Base-by-base conservation (phyloP, 176 grass and related monocot species). In the Avena insularis region DNA sequence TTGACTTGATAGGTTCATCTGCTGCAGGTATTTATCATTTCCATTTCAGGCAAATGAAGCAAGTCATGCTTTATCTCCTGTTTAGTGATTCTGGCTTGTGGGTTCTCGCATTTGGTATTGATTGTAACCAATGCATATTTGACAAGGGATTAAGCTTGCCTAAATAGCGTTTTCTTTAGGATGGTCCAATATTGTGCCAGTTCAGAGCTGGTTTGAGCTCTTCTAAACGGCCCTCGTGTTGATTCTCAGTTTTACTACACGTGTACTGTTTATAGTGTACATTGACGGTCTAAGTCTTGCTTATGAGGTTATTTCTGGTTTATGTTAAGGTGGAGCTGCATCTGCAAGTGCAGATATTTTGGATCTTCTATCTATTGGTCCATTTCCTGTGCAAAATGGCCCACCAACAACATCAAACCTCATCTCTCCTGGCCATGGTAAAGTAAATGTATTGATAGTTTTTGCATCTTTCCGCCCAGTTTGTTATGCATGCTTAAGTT, bases 351-450 rank as follows among this genome's bases (percentile, higher is more conserved):
- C 89, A 64, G 91, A 97, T 91, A 90, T 99, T 91, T 77, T 99
- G 80, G 97, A 99, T 91, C 97, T 99, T 86, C 69, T 97, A 48
- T 97, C 94, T 51, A 99, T 99, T 86, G 97, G 97, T 84, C 83
- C 92, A 86, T 83, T 90, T 89, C 91, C 94, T 84, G 86, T 79
- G 83, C 89, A 96, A 91, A 99, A 90, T 89, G 92, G 89, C 59
- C 54, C 31, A n/a, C 50, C 89, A 63, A 59, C 79, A 72, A 33
- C 84, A 81, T 86, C 87, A 83, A 87, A 77, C 48, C 33, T 77
- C 77, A 69, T 59, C 80, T 79, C 87, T 29, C 85, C 87, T 78
- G 84, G 60, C 62, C 60, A 89, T 89, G 91, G 89, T 98, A 91
- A 79, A 89, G 45, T 73, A 88, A 59, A 31, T 84, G 53, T 82